Evolutionary conservation across 371 early-diverging fungal genomes (phyloP), one percentile per base, ranked within the genome.

Genomic region (Vavraia culicis): DNA sequence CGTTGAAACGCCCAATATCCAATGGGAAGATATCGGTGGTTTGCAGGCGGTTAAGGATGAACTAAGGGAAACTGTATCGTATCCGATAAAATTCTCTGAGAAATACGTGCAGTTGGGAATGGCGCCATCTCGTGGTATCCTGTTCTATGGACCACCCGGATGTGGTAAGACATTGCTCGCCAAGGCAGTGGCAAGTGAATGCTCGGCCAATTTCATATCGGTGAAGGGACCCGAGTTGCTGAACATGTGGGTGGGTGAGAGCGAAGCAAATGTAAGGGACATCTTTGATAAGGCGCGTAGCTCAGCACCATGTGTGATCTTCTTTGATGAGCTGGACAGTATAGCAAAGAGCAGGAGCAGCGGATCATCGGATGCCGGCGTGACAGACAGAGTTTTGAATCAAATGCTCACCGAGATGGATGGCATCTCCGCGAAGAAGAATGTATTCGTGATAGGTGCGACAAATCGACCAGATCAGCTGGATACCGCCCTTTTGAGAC

Each of bases 181-280:
- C 66, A 96, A 96, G 78, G 99, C 99, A 21, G 88, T 98, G 64
- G 99, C 99, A 58, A 89, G 88, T 62, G 93, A 96, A 74, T 95
- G 96, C 73, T 89, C 94, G 68, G 94, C 96, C 67, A 98, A 96
- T 73, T 98, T 98, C 67, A 94, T 98, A 61, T 87, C 87, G 14
- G 84, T 98, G 75, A 98, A 80, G 76, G 99, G 96, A 43, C 99
- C 99, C 41, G 99, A 98, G 71, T 76, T 98, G 50, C 74, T 98
- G 49, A 95, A 89, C 43, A 98, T 91, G 95, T 98, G 90, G 88
- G 91, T 96, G 59, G 99, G 99, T 71, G 96, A 98, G 69, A 88
- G 89, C 27, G 99, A 98, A 71, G 87, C 90, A 54, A 94, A 94
- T 63, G 91, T 95, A 22, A 81, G 99, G 51, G 90, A 95, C 66